Conservation (phyloP, 2,329 filamentous ascomycete species). For the Aspergillus japonicus region DNA sequence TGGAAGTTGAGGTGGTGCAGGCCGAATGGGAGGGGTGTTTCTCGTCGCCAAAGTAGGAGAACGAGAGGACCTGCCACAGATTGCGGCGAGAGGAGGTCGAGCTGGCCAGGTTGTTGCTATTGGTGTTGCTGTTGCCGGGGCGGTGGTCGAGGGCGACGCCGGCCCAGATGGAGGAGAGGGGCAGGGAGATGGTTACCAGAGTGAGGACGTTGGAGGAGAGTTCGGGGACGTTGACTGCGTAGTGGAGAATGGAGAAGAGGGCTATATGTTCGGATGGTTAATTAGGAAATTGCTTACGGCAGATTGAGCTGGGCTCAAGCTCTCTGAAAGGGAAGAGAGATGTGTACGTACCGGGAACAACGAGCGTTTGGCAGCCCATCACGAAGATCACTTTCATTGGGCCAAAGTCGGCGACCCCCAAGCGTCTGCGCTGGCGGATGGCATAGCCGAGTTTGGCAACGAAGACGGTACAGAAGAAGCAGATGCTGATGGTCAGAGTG, state of each 20-base stretch:
- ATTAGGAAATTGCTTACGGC: neutral
- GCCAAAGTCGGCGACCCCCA: slow-evolving; percentile 61
- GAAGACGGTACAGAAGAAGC: slow-evolving; percentile 63
- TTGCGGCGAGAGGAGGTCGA: slow-evolving; percentile 20
- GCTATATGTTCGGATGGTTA: slow-evolving; percentile 41
- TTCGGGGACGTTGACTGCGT: slow-evolving; percentile 51
- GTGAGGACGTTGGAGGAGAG: slow-evolving; percentile 57
- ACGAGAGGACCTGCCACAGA: slow-evolving; percentile 29
- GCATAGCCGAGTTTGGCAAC: slow-evolving; percentile 60
- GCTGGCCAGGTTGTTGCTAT: slow-evolving; percentile 21
- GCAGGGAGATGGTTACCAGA: slow-evolving; percentile 61
- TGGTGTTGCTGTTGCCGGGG: slow-evolving; percentile 54
- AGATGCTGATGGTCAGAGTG: slow-evolving; percentile 56
- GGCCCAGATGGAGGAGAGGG: slow-evolving; percentile 67
- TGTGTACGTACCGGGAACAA: slow-evolving; percentile 57
- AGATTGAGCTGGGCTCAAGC: too few species aligned
- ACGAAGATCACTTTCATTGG: slow-evolving; percentile 67
- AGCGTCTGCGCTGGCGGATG: slow-evolving; percentile 53
- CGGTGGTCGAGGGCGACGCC: slow-evolving; percentile 35
- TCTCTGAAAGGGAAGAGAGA: neutral
- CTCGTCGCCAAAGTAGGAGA: slow-evolving; percentile 18
- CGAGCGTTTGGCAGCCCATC: slow-evolving; percentile 66
- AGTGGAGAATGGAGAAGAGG: slow-evolving; percentile 60
- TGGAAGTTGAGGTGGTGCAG: neutral
- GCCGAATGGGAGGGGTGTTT: slow-evolving; percentile 3